A percentile compares a stretch with the other conserved stretches of the same genome.
These are phyloP conservation scores for Vitis riparia DNA, from an alignment of 164 flowering plant species.

Conservation along the genomic window DNA sequence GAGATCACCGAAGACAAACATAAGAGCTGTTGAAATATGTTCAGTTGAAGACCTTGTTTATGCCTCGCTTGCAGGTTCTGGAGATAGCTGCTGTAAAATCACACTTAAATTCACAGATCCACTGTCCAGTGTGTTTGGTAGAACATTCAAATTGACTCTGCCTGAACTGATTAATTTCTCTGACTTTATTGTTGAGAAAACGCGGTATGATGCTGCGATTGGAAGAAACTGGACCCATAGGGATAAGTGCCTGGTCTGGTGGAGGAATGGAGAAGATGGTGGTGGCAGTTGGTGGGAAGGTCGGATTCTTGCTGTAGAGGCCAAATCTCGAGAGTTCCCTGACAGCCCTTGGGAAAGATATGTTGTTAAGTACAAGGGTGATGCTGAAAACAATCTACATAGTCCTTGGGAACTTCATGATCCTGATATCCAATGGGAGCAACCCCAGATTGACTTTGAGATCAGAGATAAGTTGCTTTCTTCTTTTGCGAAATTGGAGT, in stretches of 20 bases:
- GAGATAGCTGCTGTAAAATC: constrained; percentile 91
- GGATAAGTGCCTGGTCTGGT: constrained; percentile 87
- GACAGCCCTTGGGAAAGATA: constrained; percentile 96
- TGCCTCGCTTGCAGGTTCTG: constrained; percentile 69
- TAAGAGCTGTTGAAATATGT: constrained; percentile 80
- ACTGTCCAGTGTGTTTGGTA: constrained; percentile 47
- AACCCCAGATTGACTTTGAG: constrained; percentile 54
- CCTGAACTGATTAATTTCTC: constrained; percentile 72
- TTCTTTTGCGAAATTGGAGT: constrained; percentile 47
- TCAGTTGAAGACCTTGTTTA: constrained; percentile 63
- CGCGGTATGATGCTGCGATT: constrained; percentile 72
- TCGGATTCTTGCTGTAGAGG: constrained; percentile 42
- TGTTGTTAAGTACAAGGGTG: constrained; percentile 57
- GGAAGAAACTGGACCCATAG: constrained; percentile 67
- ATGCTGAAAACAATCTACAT: constrained; percentile 42
- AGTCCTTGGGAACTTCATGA: constrained; percentile 94
- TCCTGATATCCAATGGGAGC: constrained; percentile 48
- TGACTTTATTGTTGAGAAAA: constrained; percentile 83
- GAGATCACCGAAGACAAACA: constrained; percentile 42
- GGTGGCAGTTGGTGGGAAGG: constrained; percentile 95
- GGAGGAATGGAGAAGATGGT: constrained; percentile 64
- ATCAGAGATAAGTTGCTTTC: constrained; percentile 49
- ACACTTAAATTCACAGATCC: constrained; percentile 62
- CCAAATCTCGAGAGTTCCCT: constrained; percentile 72
- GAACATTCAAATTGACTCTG: constrained; percentile 58